phyloP scores from a whole-genome alignment of 1,284 basidiomycete genomes.

The Wallemia hederae region DNA sequence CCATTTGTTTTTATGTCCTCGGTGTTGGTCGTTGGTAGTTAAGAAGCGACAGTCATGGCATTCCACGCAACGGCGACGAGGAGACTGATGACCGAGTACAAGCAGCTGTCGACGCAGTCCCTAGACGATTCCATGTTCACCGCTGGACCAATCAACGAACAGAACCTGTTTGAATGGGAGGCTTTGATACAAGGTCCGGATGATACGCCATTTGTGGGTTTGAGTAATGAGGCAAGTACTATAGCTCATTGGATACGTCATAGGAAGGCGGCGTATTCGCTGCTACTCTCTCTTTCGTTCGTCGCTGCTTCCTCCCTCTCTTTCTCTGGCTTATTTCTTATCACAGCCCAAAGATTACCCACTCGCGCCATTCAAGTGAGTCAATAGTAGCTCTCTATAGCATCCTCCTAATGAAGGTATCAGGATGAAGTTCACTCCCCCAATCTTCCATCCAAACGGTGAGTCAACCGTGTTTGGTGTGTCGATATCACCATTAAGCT shows the following conservation, averaged over 20 bases:
- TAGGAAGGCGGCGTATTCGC: slow-evolving; percentile 90
- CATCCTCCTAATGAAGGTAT: background rate
- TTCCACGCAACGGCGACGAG: slow-evolving; percentile 1
- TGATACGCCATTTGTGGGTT: slow-evolving; percentile 73
- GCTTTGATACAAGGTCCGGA: slow-evolving; percentile 86
- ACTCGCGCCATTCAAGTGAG: slow-evolving; percentile 56
- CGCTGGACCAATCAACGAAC: slow-evolving; percentile 69
- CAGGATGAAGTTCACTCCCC: slow-evolving; percentile 85
- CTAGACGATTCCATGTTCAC: slow-evolving; percentile 68
- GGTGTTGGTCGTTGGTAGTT: too few species aligned
- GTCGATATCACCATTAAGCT: slow-evolving; percentile 25
- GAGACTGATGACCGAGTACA: slow-evolving; percentile 74
- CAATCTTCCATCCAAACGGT: slow-evolving; percentile 94
- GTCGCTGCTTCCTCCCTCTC: slow-evolving; percentile 14
- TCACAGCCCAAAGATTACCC: slow-evolving; percentile 65
- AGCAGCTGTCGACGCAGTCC: slow-evolving; percentile 44
- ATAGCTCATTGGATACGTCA: slow-evolving; percentile 1
- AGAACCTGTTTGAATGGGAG: slow-evolving; percentile 96
- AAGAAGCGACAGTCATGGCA: background rate
- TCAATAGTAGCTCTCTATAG: background rate
- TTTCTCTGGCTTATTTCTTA: background rate
- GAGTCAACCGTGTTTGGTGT: slow-evolving; percentile 18
- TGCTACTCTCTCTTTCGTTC: slow-evolving; percentile 68
- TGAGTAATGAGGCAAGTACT: background rate
- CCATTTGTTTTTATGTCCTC: too few species aligned